Evolutionary conservation across 2,329 filamentous ascomycete species (phyloP).

Genomic region (Alternaria brassicae): DNA sequence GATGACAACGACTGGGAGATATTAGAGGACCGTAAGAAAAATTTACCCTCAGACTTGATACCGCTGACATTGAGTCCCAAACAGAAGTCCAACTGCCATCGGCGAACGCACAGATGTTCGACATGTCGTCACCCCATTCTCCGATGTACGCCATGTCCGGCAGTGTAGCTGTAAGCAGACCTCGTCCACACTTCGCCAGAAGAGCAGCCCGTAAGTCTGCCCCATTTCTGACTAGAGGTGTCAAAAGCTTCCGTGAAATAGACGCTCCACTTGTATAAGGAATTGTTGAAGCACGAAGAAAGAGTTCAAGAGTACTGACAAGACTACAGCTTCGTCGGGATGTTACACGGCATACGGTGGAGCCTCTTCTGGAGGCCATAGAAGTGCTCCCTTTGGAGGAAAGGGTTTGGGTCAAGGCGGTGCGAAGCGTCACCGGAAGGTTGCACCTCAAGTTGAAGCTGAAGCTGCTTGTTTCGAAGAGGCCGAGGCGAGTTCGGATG

Average conservation of each 20-base stretch:
- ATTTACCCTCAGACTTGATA: neutral
- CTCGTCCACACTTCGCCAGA: neutral
- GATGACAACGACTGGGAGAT: slow-evolving; percentile 8
- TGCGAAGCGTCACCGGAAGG: neutral
- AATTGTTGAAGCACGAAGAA: neutral
- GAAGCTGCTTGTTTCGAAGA: neutral
- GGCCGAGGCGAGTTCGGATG: neutral
- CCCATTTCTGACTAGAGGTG: neutral
- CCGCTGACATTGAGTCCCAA: neutral
- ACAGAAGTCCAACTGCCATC: neutral
- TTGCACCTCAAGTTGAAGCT: neutral
- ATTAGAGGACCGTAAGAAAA: neutral
- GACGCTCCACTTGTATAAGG: neutral
- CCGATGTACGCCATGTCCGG: neutral
- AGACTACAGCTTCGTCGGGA: neutral
- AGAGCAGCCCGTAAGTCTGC: slow-evolving; percentile 3
- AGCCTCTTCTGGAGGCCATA: neutral
- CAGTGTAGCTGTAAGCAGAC: neutral
- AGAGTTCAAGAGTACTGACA: neutral
- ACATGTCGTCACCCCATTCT: neutral
- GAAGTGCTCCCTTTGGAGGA: neutral
- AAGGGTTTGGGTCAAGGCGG: neutral
- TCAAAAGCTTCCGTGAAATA: neutral
- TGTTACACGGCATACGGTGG: neutral
- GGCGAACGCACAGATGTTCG: neutral